Evolutionary conservation across 1,284 basidiomycete species (phyloP).

Genomic region (Trichosporon sp.): DNA sequence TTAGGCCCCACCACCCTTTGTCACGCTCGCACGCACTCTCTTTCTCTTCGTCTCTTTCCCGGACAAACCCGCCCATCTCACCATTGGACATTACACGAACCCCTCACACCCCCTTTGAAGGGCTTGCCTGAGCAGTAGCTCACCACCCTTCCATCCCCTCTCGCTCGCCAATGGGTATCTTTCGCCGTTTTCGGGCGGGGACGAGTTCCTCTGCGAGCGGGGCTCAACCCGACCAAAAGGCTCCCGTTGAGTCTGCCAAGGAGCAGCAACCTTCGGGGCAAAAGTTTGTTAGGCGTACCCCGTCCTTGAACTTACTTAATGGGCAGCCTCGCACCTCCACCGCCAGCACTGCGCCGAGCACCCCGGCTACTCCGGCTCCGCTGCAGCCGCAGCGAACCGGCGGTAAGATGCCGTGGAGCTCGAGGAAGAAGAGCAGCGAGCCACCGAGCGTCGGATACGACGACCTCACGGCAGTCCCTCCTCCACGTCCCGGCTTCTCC

Average conservation of each 20-base stretch:
- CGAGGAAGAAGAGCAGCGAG: constrained; percentile 3
- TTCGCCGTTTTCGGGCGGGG: constrained; percentile 17
- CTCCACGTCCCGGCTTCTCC: neutral
- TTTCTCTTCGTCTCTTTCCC: neutral
- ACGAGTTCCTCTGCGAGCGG: constrained; percentile 11
- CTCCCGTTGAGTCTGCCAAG: neutral
- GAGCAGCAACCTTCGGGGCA: neutral
- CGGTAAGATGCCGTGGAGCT: neutral
- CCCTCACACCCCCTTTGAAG: neutral
- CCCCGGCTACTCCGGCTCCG: neutral
- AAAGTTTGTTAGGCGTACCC: neutral
- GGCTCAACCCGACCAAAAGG: neutral
- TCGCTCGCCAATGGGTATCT: constrained; percentile 16
- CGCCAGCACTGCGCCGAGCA: neutral
- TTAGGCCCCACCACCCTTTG: neutral
- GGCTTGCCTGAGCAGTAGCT: constrained; percentile 1
- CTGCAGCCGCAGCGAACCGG: constrained; percentile 1
- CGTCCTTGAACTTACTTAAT: constrained; percentile 3
- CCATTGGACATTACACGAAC: neutral
- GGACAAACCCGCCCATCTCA: neutral
- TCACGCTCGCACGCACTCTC: neutral
- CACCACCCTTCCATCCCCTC: neutral
- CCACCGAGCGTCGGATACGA: neutral
- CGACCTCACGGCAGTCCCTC: neutral
- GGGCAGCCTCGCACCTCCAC: neutral